Conservation (phyloP, 1,284 basidiomycete genomes). For the Ustilago loliicola region DNA sequence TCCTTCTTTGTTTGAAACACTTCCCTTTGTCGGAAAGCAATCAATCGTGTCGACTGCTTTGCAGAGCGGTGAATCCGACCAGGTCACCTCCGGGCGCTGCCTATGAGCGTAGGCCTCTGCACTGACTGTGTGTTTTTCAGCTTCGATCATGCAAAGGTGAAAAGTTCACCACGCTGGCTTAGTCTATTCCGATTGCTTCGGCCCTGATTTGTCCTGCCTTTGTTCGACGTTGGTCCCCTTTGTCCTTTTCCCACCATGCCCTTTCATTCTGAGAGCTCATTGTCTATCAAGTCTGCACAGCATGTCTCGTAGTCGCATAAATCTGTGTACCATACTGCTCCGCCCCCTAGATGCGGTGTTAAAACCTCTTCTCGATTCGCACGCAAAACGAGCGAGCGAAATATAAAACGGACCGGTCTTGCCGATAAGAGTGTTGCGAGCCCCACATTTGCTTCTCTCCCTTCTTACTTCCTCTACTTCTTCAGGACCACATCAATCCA, state of each 20-base stretch:
- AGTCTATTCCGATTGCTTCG: background rate
- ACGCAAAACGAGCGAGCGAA: background rate
- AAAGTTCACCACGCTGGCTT: background rate
- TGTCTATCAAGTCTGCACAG: background rate
- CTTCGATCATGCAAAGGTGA: too few relatives aligned
- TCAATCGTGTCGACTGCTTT: background rate
- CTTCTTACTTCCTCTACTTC: background rate
- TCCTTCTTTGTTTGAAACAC: constrained; percentile 1
- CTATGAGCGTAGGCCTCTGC: too few relatives aligned
- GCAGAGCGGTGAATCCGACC: background rate
- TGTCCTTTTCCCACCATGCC: constrained; percentile 1
- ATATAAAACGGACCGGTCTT: background rate
- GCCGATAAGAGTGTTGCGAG: background rate
- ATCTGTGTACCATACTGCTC: background rate
- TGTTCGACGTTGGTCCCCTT: background rate
- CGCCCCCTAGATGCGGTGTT: background rate
- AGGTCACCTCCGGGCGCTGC: background rate
- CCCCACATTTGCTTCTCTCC: background rate
- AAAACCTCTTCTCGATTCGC: background rate
- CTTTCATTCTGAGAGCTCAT: background rate
- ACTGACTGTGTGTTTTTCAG: too few relatives aligned
- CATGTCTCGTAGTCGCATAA: background rate
- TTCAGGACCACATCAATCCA: background rate
- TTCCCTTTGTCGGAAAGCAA: constrained; percentile 6
- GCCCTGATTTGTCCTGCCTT: background rate